These are phyloP conservation scores for Saturnispora hagleri DNA, from an alignment of 805 yeast genomes.

Conservation along the genomic window DNA sequence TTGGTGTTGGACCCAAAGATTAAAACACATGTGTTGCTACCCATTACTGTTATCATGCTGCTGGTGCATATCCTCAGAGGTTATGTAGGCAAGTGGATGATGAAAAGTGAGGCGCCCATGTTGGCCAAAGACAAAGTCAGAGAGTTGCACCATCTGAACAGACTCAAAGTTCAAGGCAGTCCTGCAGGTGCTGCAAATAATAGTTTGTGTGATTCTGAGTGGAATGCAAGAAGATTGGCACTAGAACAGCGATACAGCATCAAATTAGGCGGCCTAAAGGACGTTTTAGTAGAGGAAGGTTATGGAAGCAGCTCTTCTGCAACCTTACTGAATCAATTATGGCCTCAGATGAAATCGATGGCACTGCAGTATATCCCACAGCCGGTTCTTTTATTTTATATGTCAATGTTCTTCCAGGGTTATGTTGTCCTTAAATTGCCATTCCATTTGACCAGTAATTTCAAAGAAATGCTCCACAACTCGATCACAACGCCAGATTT, in stretches of 20 bases:
- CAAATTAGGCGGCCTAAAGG: conserved; percentile 1
- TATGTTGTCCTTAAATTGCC: conserved; percentile 83
- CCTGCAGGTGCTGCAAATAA: neutral
- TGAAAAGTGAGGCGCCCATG: conserved; percentile 50
- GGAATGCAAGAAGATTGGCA: conserved; percentile 4
- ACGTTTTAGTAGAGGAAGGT: conserved; percentile 5
- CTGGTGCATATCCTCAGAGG: conserved; percentile 74
- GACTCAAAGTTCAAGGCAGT: conserved; percentile 22
- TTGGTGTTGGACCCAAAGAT: conserved; percentile 61
- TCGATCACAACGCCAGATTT: conserved; percentile 80
- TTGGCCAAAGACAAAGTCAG: conserved; percentile 42
- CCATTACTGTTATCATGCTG: conserved; percentile 85
- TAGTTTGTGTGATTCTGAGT: conserved; percentile 11
- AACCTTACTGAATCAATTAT: conserved; percentile 58
- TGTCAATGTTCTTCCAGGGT: conserved; percentile 86
- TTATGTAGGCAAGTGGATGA: conserved; percentile 39
- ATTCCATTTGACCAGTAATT: conserved; percentile 80
- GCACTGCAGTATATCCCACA: conserved; percentile 83
- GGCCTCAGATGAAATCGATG: conserved; percentile 72
- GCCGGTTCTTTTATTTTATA: conserved; percentile 93
- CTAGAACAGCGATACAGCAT: conserved; percentile 3
- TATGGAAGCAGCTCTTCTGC: conserved; percentile 42
- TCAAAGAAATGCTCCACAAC: conserved; percentile 85
- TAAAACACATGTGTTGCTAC: conserved; percentile 83
- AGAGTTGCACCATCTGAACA: conserved; percentile 56